Base-by-base conservation (phyloP, 495 filamentous ascomycete genomes). In the Baudoinia panamericana region DNA sequence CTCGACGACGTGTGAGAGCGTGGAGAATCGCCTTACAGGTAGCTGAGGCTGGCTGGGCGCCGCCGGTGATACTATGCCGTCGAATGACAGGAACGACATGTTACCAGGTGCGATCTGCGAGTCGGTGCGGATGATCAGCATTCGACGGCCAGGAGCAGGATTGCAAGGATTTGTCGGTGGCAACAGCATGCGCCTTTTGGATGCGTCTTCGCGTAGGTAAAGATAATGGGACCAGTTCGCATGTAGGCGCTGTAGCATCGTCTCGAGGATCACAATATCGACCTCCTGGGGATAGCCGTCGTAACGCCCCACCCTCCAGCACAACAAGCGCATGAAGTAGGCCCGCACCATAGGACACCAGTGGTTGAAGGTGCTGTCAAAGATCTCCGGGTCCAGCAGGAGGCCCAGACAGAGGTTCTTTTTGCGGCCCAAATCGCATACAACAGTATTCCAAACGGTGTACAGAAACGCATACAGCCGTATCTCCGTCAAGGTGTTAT, bases 281-380 rank as follows among this genome's bases (percentile, higher is more conserved):
- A 11, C 49, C 53, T 46, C 23, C 9, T 21, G 73, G 6, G 72
- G 67, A 33, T 72, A 73, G 4, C 76, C 82, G 45, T 78, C 75
- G 54, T 81, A 83, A 41, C 90, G 69, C 41, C 78, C 90, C 10
- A 96, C 54, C 27, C 92, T 76, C 90, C 90, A 97, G 61, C 87
- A 93, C 12, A 94, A 58, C 25, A 97, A 58, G 26, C 90, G 84
- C 75, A 94, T 90, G 55, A 78, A 96, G 59, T 96, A 97, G 13
- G 86, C 82, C 45, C 90, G 73, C 20, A 94, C 86, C 90, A 97
- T 95, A 1, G 90, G 90, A 61, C 88, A 95, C 90, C 90, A 97
- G 56, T 95, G 85, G 55, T 78, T 86, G 63, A 97, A 97, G 48
- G 85, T 76, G 41, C 73, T 76, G 34, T 83, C 75, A 58, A 95